Evolutionary conservation across 768 basidiomycete genomes (phyloP).

Genomic region (Phanerodontia chrysosporium): DNA sequence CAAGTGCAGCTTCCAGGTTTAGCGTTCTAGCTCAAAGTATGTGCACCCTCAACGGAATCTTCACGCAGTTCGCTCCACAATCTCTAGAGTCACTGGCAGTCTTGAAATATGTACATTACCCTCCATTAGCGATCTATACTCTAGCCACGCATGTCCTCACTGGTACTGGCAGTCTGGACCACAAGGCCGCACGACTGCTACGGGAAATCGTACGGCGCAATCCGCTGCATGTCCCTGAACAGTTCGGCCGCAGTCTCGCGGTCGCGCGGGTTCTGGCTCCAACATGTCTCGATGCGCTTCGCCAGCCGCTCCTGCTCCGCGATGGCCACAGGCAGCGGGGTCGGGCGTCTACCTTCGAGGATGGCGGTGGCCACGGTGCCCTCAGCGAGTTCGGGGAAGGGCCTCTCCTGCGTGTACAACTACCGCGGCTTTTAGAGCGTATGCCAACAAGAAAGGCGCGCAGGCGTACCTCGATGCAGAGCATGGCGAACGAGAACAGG

Average conservation of each 20-base stretch:
- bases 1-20: too few species aligned
- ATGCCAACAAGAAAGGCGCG: not conserved
- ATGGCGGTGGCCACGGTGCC: not conserved
- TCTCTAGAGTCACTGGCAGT: too few species aligned
- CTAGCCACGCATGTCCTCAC: too few species aligned
- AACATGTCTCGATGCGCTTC: not conserved
- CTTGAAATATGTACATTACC: too few species aligned
- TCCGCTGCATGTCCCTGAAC: not conserved
- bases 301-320: not conserved
- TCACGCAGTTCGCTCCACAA: too few species aligned
- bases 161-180: too few species aligned
- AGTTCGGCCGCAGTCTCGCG: not conserved
- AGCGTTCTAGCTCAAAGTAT: too few species aligned
- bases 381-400: not conserved
- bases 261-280: not conserved
- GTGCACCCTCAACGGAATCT: too few species aligned
- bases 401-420: not conserved
- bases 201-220: not conserved
- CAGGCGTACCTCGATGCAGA: slow-evolving; percentile 1
- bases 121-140: too few species aligned
- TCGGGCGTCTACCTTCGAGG: not conserved
- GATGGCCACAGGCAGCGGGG: not conserved
- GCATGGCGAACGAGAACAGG: not conserved
- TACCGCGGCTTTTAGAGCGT: not conserved
- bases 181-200: not conserved